Evolutionary conservation across 345 rosid species (phyloP).

Genomic region (Acer saccharum): DNA sequence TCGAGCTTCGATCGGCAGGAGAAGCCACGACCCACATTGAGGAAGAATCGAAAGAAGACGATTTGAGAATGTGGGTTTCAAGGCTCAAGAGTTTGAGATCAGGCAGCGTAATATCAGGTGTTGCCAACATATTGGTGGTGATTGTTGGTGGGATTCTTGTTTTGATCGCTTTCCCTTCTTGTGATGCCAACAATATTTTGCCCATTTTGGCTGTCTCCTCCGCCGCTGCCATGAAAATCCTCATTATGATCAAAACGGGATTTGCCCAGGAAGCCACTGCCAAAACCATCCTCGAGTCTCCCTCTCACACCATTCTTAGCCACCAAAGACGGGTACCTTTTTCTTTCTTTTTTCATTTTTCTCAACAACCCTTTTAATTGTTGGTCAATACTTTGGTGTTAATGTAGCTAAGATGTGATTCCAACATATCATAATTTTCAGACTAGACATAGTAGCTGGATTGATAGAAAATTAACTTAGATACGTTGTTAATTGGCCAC

Average conservation of each 20-base stretch:
- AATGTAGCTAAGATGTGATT: too few species aligned
- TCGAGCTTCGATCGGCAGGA: not conserved
- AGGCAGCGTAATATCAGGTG: conserved; percentile 42
- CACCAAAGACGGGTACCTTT: conserved; percentile 55
- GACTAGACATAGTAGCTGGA: too few species aligned
- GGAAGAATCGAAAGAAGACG: not conserved
- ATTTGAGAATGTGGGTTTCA: conserved; percentile 36
- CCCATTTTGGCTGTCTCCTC: conserved; percentile 50
- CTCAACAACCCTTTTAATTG: too few species aligned
- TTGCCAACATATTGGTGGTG: conserved; percentile 49
- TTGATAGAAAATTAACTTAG: too few species aligned
- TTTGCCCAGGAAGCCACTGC: conserved; percentile 76
- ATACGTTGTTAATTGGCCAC: too few species aligned
- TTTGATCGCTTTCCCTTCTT: conserved; percentile 31
- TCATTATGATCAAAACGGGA: conserved; percentile 55
- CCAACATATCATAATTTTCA: too few species aligned
- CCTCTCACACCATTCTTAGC: conserved; percentile 48
- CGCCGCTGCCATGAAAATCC: conserved; percentile 52
- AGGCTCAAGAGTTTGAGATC: conserved; percentile 47
- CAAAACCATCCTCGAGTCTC: conserved; percentile 53
- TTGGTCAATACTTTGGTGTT: too few species aligned
- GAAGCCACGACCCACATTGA: not conserved
- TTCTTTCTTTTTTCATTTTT: not conserved
- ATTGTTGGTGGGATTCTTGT: conserved; percentile 54
- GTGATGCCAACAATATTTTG: conserved; percentile 32